Evolutionary conservation across 495 filamentous ascomycete genomes (phyloP), one percentile per base, ranked within the genome.

Genomic region (Penicillium dipodomyicola): DNA sequence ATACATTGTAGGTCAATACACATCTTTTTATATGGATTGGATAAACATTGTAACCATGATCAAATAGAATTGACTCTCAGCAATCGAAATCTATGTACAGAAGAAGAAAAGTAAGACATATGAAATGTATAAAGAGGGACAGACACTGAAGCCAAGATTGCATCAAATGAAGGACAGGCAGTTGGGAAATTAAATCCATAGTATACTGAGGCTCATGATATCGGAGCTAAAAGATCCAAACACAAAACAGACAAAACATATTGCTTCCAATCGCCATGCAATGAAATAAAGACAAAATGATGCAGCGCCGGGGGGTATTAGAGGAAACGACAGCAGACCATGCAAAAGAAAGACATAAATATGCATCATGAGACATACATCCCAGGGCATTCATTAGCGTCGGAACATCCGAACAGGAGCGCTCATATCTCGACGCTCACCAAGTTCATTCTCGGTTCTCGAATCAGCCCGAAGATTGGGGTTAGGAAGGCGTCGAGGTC

Each of bases 381-480:
- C 20, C 20, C 49, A 56, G 10, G 17, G 57, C 50, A 59, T 54
- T 30, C 52, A 60, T 56, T 60, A 75, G 30, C 70, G 65, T 43
- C 72, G 74, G 60, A 67, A 67, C 64, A 74, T 67, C 25, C 70
- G 63, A 32, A 77, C 65, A 11, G 75, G 75, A 25, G 75, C 75
- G 45, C 73, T 77, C 48, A 75, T 19, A 44, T 77, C 73, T 25
- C 75, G 61, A 37, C 75, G 72, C 45, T 61, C 65, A 27, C 63
- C 62, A 23, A 69, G 46, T 12, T 73, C 69, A 4, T 62, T 59
- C 12, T 72, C 67, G 10, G 60, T 61, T 44, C 61, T 69, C 6
- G 65, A 61, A 48, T 72, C 62, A 3, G 69, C 54, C 23, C 68
- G 67, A 37, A 76, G 58, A 19, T 67, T 72, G n/a, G 75, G 75